These are phyloP conservation scores for Conticribra weissflogii DNA, from an alignment of 108 stramenopile species.

Conservation along the genomic window DNA sequence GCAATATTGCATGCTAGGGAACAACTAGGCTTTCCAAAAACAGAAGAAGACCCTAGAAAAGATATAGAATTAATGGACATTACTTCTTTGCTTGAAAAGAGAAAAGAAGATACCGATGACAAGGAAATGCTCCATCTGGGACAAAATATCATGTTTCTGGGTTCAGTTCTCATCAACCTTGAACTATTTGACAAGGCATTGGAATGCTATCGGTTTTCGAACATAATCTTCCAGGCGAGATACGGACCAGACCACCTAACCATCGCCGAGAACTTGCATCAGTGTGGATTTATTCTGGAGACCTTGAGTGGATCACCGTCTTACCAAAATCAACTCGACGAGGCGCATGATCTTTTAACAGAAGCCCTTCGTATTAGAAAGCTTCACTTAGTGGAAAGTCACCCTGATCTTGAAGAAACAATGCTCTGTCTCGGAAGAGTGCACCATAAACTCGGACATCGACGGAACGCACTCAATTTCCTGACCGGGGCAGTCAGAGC, in stretches of 20 bases:
- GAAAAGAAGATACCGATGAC: slow-evolving; percentile 25
- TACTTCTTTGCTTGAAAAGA: slow-evolving; percentile 21
- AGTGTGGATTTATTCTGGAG: slow-evolving; percentile 29
- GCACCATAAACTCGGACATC: slow-evolving; percentile 38
- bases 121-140: slow-evolving; percentile 25
- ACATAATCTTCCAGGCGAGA: slow-evolving; percentile 36
- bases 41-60: slow-evolving; percentile 3
- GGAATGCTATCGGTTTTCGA: slow-evolving; percentile 44
- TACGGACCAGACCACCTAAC: slow-evolving; percentile 47
- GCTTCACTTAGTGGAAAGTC: slow-evolving; percentile 48
- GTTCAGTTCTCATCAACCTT: slow-evolving; percentile 31
- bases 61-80: slow-evolving; percentile 9
- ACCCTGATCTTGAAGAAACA: slow-evolving; percentile 50
- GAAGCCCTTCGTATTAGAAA: slow-evolving; percentile 52
- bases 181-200: slow-evolving; percentile 36
- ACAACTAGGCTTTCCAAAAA: slow-evolving; percentile 10
- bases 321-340: slow-evolving; percentile 12
- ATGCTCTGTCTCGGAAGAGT: slow-evolving; percentile 40
- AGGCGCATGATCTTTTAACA: slow-evolving; percentile 43
- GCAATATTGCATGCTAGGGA: slow-evolving; percentile 21
- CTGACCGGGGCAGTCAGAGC: slow-evolving; percentile 39
- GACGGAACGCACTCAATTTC: slow-evolving; percentile 39
- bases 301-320: slow-evolving; percentile 15
- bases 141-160: slow-evolving; percentile 36
- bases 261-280: slow-evolving; percentile 44